These are phyloP conservation scores for Sporisorium graminicola DNA, from an alignment of 1,284 basidiomycete species.

Conservation along the genomic window DNA sequence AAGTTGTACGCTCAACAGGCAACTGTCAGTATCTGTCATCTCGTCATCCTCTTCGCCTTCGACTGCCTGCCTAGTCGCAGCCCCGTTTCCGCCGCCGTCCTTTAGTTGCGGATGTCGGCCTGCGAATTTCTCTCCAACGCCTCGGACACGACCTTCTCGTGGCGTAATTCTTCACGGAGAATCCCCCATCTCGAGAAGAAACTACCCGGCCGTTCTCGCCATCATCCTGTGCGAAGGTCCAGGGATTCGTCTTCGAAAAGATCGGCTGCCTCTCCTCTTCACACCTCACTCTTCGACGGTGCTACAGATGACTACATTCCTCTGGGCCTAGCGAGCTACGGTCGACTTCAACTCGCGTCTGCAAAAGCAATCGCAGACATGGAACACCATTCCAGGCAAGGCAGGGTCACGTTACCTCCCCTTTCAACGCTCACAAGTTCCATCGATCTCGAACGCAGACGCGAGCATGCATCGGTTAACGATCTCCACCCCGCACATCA, in stretches of 20 bases:
- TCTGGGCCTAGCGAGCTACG: background rate
- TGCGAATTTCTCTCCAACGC: background rate
- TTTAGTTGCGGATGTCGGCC: constrained; percentile 13
- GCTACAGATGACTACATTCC: constrained; percentile 2
- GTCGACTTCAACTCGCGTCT: background rate
- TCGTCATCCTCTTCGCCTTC: background rate
- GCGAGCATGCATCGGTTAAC: background rate
- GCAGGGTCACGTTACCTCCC: constrained; percentile 37
- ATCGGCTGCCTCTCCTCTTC: background rate
- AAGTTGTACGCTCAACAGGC: background rate
- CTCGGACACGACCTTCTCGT: background rate
- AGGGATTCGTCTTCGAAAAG: background rate
- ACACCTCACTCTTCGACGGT: background rate
- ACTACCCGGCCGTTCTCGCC: background rate
- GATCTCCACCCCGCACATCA: background rate
- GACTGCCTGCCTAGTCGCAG: background rate
- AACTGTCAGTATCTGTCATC: background rate
- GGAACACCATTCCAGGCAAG: constrained; percentile 13
- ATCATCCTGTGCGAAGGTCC: background rate
- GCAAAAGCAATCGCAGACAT: constrained; percentile 6
- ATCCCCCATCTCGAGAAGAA: background rate
- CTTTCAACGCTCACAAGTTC: constrained; percentile 41
- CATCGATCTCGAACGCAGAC: constrained; percentile 19
- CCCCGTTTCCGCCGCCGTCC: background rate
- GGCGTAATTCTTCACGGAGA: background rate